Base-by-base conservation (phyloP, 2,329 filamentous ascomycete genomes). In the Dothideomycetes sp. region DNA sequence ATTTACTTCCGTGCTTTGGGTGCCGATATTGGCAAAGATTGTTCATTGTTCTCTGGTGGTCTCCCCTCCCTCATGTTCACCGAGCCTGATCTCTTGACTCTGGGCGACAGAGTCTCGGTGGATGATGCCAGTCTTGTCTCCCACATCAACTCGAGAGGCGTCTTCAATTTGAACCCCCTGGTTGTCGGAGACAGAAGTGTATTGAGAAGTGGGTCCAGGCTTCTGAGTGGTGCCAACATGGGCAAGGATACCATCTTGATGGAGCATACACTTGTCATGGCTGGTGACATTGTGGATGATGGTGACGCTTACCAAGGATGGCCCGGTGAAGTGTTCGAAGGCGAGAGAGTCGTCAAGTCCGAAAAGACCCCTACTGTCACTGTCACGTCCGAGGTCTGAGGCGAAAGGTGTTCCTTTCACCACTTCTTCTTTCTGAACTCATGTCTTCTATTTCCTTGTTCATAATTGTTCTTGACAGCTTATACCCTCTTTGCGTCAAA, bases 231-330 rank as follows among this genome's bases (percentile, higher is more conserved):
- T 9, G 71, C 71, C 4, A 62, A 52, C 15, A 75, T 76, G 71
- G 65, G 64, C 41, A 56, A 64, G 3, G 71, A 74, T 49, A 65
- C 66, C 15, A 71, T 70, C 47, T 54, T 77, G 24, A 52, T 77
- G 24, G 73, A 77, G 56, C 73, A 77, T 47, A 76, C 73, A 0
- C 60, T 76, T 4, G 62, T 77, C 29, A 70, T 77, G 64, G 67
- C 67, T 2, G 73, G 73, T 4, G 72, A 77, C 51, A 59, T 71
- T 28, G 71, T 75, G 0, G 70, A 70, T 34, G 63, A 65, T 40
- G 64, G 63, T 0, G 57, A 53, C 41, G 70, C 69, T 2, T 67
- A 71, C 57, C 73, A 76, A 52, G 73, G 73, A 1, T 76, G 72
- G 71, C 71, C 73, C 2, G 69, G 64, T 1, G 64, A 66, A 38